Percentiles rank a stretch among this genome's conserved stretches.
Conservation (phyloP, 169 alveolate genomes). For the Neospora caninum region DNA sequence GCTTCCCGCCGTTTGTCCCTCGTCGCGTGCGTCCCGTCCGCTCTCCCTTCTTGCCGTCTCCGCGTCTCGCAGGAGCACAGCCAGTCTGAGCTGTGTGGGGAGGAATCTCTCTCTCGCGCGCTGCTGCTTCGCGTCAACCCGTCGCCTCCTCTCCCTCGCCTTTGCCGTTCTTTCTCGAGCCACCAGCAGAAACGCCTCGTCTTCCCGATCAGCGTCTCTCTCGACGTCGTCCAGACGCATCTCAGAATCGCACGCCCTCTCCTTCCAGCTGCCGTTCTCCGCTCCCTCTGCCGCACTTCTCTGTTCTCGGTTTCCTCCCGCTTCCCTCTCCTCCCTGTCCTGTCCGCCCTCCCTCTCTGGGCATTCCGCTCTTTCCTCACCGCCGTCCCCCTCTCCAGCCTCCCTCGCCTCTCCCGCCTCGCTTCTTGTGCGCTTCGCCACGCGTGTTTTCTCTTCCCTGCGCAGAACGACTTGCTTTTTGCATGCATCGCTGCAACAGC, state of each 20-base stretch:
- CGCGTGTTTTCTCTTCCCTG: background rate
- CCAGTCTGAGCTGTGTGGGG: background rate
- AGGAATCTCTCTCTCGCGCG: background rate
- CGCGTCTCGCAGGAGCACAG: background rate
- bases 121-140: background rate
- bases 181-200: background rate
- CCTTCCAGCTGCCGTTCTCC: background rate
- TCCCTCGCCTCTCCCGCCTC: background rate
- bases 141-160: background rate
- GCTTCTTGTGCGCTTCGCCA: too few relatives aligned
- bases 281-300: too few relatives aligned
- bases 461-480: background rate
- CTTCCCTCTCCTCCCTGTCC: background rate
- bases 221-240: background rate
- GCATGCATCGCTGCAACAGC: slow-evolving; percentile 47
- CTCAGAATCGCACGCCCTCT: background rate
- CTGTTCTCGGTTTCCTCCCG: background rate
- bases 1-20: background rate
- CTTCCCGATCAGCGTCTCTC: background rate
- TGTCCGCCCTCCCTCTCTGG: background rate
- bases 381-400: background rate
- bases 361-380: background rate
- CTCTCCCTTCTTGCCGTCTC: background rate
- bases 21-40: too few relatives aligned
- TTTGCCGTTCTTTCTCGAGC: background rate